These are phyloP conservation scores for Apiosordaria backusii DNA, from an alignment of 495 filamentous ascomycete genomes.

Conservation along the genomic window DNA sequence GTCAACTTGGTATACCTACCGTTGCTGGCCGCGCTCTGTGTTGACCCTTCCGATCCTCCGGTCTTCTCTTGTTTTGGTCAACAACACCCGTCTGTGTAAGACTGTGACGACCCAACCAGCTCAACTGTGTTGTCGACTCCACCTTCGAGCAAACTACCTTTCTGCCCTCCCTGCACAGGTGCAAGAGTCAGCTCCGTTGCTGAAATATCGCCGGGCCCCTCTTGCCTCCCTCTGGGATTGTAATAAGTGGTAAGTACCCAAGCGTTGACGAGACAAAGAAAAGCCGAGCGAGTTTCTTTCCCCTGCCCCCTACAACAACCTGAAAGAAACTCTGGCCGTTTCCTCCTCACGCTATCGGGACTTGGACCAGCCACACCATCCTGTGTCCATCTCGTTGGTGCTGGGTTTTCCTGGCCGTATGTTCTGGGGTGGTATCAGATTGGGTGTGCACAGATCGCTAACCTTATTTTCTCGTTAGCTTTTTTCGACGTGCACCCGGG, in stretches of 20 bases:
- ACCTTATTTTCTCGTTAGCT: background rate
- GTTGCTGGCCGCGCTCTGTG: background rate
- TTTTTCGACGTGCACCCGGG: background rate
- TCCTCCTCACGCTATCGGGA: background rate
- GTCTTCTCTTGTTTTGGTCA: background rate
- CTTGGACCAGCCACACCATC: background rate
- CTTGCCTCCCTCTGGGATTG: conserved; percentile 21
- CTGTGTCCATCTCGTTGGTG: background rate
- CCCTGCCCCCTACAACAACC: background rate
- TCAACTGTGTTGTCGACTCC: background rate
- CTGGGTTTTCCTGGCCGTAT: background rate
- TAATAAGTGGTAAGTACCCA: conserved; percentile 23
- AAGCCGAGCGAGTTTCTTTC: background rate
- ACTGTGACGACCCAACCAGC: background rate
- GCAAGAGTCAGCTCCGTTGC: conserved; percentile 34
- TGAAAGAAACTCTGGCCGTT: background rate
- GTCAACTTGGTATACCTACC: background rate
- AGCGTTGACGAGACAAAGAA: conserved; percentile 8
- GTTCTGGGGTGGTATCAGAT: background rate
- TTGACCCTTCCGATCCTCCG: background rate
- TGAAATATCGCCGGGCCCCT: conserved; percentile 39
- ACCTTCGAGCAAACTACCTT: background rate
- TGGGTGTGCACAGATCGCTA: background rate
- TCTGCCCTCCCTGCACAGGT: background rate
- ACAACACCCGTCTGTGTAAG: background rate